Percentiles rank a stretch among this genome's conserved stretches.
Evolutionary conservation across 805 yeast genomes (phyloP).

Genomic region (Yamadazyma ubonensis): DNA sequence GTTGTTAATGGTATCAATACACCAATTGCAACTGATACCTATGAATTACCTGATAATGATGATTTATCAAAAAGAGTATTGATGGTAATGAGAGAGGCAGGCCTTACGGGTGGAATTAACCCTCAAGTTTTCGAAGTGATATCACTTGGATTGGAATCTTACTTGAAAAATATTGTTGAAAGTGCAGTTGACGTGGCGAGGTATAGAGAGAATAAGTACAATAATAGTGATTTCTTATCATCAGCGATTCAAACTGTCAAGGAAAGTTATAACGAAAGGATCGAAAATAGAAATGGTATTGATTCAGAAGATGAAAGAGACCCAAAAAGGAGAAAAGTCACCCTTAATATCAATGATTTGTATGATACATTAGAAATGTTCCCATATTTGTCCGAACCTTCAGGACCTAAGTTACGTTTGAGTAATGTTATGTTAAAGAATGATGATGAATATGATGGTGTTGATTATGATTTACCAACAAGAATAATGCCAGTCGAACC

Average conservation of each 20-base stretch:
- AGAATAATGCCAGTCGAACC: conserved; percentile 14
- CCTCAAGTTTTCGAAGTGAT: conserved; percentile 77
- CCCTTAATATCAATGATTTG: conserved; percentile 65
- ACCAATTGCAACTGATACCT: conserved; percentile 73
- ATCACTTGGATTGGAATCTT: conserved; percentile 77
- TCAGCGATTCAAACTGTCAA: conserved; percentile 19
- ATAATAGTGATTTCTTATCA: conserved; percentile 34
- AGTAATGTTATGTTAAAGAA: conserved; percentile 51
- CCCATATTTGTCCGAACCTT: conserved; percentile 68
- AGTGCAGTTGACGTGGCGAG: conserved; percentile 70
- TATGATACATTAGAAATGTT: conserved; percentile 60
- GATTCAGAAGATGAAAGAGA: conserved; percentile 14
- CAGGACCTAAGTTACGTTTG: conserved; percentile 57
- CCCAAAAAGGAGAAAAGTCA: conserved; percentile 20
- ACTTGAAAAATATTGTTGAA: conserved; percentile 72
- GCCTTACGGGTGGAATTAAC: conserved; percentile 77
- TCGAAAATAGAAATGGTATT: not conserved
- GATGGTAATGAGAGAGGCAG: conserved; percentile 87
- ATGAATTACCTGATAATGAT: conserved; percentile 79
- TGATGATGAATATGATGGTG: conserved; percentile 53
- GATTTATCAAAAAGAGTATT: conserved; percentile 64
- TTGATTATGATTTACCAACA: conserved; percentile 32
- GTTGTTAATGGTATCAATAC: conserved; percentile 81
- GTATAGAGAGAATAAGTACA: conserved; percentile 51
- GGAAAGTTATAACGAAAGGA: conserved; percentile 4